Conservation (phyloP, 257 asterid genomes). For the Solanum piurae region DNA sequence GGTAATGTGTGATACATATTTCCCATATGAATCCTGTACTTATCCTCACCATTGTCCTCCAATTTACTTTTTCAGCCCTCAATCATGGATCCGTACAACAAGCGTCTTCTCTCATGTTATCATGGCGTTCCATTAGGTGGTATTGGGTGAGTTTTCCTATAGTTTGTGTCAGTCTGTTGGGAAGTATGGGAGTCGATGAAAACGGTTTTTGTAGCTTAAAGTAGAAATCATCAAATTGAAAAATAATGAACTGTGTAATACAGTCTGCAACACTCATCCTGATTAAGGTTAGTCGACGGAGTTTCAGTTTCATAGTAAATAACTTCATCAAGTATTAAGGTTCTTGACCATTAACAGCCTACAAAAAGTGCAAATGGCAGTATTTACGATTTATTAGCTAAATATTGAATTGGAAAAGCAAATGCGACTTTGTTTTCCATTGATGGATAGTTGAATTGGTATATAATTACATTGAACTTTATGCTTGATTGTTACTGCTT, state of each 20-base stretch:
- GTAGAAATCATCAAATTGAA: background rate
- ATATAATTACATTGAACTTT: background rate
- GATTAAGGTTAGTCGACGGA: background rate
- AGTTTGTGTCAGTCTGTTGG: background rate
- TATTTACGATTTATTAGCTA: background rate
- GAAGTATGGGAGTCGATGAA: background rate
- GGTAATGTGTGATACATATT: conserved; percentile 22
- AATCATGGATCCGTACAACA: conserved; percentile 67
- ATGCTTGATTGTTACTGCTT: background rate
- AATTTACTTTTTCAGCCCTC: conserved; percentile 27
- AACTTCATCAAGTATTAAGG: background rate
- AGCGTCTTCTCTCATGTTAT: conserved; percentile 64
- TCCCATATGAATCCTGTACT: conserved; percentile 9
- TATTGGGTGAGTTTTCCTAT: conserved; percentile 53
- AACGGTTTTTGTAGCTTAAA: background rate
- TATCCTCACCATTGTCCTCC: background rate
- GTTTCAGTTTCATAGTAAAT: background rate
- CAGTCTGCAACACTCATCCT: background rate
- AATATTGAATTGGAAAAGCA: background rate
- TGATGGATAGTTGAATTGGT: background rate
- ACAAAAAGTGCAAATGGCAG: background rate
- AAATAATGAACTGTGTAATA: background rate
- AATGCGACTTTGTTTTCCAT: background rate
- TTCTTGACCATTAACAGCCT: background rate
- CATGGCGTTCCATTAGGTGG: conserved; percentile 96